These are phyloP conservation scores for Lipomyces mesembrius DNA, from an alignment of 805 yeast genomes.

Conservation along the genomic window DNA sequence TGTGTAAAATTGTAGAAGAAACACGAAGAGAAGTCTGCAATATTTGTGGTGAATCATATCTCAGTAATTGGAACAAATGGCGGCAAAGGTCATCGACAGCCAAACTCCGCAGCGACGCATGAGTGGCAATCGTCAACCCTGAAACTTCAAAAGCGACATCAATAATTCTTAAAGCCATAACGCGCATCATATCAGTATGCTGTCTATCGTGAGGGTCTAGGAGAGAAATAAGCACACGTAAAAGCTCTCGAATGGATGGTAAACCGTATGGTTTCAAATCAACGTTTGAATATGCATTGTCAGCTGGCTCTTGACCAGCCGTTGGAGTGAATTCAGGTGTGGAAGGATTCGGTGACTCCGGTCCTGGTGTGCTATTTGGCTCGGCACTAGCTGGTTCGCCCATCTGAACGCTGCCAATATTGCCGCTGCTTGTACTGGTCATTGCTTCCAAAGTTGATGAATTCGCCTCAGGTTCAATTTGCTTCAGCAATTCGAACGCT, in stretches of 20 bases:
- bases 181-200: constrained; percentile 84
- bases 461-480: constrained; percentile 55
- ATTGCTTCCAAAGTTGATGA: constrained; percentile 44
- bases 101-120: constrained; percentile 67
- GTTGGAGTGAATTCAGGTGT: constrained; percentile 27
- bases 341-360: constrained; percentile 27
- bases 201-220: constrained; percentile 82
- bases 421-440: constrained; percentile 51
- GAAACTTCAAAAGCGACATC: constrained; percentile 81
- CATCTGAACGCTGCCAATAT: constrained; percentile 54
- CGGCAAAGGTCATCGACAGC: constrained; percentile 84
- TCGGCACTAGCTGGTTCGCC: constrained; percentile 53
- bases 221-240: constrained; percentile 76
- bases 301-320: constrained; percentile 15
- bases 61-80: constrained; percentile 77
- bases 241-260: constrained; percentile 73
- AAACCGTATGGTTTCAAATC: constrained; percentile 61
- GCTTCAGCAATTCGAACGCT: constrained; percentile 64
- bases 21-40: constrained; percentile 76
- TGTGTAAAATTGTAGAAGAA: constrained; percentile 70
- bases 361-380: constrained; percentile 20
- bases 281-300: constrained; percentile 29
- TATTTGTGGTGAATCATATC: constrained; percentile 72
- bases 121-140: constrained; percentile 64
- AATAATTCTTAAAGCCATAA: constrained; percentile 76